phyloP scores from a whole-genome alignment of 257 asterid genomes.

The Lycium ferocissimum region DNA sequence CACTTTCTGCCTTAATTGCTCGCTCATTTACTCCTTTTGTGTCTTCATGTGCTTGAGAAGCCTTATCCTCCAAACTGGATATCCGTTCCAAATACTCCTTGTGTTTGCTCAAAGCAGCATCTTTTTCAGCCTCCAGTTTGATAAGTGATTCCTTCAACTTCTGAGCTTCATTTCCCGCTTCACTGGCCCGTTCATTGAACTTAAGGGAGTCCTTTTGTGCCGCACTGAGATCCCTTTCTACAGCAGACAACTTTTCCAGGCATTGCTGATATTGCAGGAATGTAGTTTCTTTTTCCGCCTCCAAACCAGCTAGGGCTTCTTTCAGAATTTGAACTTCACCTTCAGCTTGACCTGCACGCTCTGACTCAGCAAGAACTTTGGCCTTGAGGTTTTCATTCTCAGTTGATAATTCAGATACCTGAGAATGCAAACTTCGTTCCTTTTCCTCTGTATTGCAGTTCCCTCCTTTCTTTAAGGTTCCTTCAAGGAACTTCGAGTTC shows the following conservation, averaged over 20 bases:
- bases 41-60: conserved; percentile 56
- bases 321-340: conserved; percentile 62
- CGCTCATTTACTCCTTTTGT: conserved; percentile 47
- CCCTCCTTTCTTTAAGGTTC: conserved; percentile 28
- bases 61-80: conserved; percentile 54
- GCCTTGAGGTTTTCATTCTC: conserved; percentile 59
- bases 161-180: conserved; percentile 72
- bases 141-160: conserved; percentile 66
- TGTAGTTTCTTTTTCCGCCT: conserved; percentile 69
- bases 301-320: conserved; percentile 59
- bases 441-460: conserved; percentile 35
- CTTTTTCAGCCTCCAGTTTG: conserved; percentile 69
- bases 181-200: conserved; percentile 58
- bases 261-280: conserved; percentile 69
- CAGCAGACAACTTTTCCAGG: conserved; percentile 56
- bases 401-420: conserved; percentile 44
- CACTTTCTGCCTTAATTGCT: conserved; percentile 61
- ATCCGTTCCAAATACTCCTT: conserved; percentile 58
- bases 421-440: conserved; percentile 42
- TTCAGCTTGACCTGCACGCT: conserved; percentile 67
- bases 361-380: conserved; percentile 56
- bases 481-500: conserved; percentile 42
- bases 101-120: conserved; percentile 53
- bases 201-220: conserved; percentile 65
- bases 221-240: conserved; percentile 58